A percentile compares a stretch with the other conserved stretches of the same genome.
phyloP scores from a whole-genome alignment of 192 early-diverging fungal species.

The Backusella mclennaniae region DNA sequence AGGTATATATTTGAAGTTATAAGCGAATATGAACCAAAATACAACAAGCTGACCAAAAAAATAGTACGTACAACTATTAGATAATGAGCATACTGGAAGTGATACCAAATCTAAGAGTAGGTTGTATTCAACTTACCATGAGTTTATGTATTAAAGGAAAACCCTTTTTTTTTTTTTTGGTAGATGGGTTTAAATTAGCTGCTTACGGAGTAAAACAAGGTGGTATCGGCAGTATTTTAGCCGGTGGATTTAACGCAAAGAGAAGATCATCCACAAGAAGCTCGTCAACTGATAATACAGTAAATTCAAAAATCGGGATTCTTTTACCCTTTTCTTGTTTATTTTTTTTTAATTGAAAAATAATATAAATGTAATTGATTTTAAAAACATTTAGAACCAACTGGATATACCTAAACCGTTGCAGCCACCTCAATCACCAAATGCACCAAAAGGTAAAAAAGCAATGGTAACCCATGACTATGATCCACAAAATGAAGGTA shows the following conservation, averaged over 20 bases:
- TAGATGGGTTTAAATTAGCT: conserved; percentile 57
- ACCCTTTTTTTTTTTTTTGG: neutral
- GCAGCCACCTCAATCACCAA: neutral
- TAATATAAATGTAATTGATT: neutral
- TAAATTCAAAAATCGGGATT: neutral
- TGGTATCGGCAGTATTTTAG: conserved; percentile 71
- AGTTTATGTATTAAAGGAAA: neutral
- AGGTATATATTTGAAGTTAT: conserved; percentile 34
- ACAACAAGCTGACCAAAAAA: neutral
- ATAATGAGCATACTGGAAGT: neutral
- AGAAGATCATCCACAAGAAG: conserved; percentile 39
- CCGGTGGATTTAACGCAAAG: conserved; percentile 62
- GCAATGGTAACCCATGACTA: conserved; percentile 48
- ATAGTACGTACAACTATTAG: conserved; percentile 14
- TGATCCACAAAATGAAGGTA: conserved; percentile 48
- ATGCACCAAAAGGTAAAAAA: conserved; percentile 10
- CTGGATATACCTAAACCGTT: neutral
- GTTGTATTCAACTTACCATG: neutral
- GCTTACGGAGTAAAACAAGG: conserved; percentile 78
- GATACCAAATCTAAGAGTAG: conserved; percentile 5
- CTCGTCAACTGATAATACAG: neutral
- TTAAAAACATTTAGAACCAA: neutral
- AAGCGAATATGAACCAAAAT: neutral
- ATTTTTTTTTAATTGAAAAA: neutral
- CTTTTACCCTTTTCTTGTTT: neutral